Base-by-base conservation (phyloP, 192 early-diverging fungal species). In the Podila horticola region DNA sequence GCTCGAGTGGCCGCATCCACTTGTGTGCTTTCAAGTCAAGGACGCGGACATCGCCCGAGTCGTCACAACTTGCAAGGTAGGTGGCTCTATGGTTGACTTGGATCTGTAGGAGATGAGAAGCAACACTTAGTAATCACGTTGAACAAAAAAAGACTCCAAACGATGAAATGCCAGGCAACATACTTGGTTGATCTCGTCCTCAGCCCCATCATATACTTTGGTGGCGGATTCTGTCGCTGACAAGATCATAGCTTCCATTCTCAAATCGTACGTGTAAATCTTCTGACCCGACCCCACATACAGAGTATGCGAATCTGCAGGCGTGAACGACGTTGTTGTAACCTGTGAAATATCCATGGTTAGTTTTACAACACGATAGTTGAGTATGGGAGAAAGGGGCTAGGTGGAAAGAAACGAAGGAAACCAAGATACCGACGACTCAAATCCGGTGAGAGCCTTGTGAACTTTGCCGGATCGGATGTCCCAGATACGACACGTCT, bases 161-260 rank as follows among this genome's bases (percentile, higher is more conserved):
- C 5, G 7, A 26, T 6, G 11, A 3, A 49, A 64, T 41, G 26
- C 2, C 64, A n/a, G 1, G 22, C 2, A 1, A 28, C 33, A 67
- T 82, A 85, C 87, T 41, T 81, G 71, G 31, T 88, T 87, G 62
- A 88, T 86, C 62, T 88, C 87, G 36, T 88, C 87, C 28, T 70
- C 69, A 57, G 82, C 84, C 36, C 82, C 84, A 3, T 83, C 79
- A 45, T 85, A 88, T 10, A 69, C 45, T 36, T 58, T 71, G 41
- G 62, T 61, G 3, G 84, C 33, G 9, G 70, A 45, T 17, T 85
- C 70, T 11, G 74, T 66, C 13, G 82, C 45, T 34, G 84, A 73
- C 38, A 85, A 70, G 12, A 67, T 61, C 12, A 85, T 65, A 3
- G 71, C 67, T 33, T 81, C 77, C 77, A 81, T 82, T 17, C 84